These are phyloP conservation scores for Ambrosia trifida DNA, from an alignment of 129 eudicot species.

Conservation along the genomic window DNA sequence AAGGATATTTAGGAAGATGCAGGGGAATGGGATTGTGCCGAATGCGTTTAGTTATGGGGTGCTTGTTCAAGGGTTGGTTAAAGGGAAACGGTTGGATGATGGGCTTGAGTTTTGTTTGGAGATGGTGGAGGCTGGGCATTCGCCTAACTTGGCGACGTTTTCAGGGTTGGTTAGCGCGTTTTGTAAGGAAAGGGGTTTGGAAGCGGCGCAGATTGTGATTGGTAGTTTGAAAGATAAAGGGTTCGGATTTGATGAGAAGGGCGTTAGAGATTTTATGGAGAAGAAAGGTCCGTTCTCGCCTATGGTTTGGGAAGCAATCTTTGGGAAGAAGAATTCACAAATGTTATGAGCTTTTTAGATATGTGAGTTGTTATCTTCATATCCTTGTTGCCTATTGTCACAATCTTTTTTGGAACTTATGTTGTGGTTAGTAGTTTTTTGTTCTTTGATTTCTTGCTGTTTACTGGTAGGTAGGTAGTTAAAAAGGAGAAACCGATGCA, in stretches of 20 bases:
- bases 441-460: no score
- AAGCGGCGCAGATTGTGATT: slow-evolving; percentile 56
- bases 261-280: slow-evolving; percentile 63
- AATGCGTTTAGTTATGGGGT: slow-evolving; percentile 77
- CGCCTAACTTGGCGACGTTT: slow-evolving; percentile 67
- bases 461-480: no score
- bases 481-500: no score
- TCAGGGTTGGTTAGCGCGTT: slow-evolving; percentile 62
- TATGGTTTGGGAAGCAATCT: slow-evolving; percentile 84
- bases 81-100: slow-evolving; percentile 59
- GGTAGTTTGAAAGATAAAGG: slow-evolving; percentile 61
- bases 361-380: background rate
- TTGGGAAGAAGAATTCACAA: slow-evolving; percentile 60
- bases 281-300: slow-evolving; percentile 79
- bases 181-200: slow-evolving; percentile 74
- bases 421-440: background rate
- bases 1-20: slow-evolving; percentile 82
- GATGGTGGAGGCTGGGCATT: slow-evolving; percentile 82
- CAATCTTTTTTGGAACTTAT: background rate
- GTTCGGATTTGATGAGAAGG: slow-evolving; percentile 62
- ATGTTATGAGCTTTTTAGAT: slow-evolving; percentile 22
- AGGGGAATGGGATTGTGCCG: slow-evolving; percentile 58
- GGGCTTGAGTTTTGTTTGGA: slow-evolving; percentile 57
- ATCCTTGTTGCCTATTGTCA: background rate
- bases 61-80: slow-evolving; percentile 61